A percentile compares a stretch with the other conserved stretches of the same genome.
Conservation (phyloP, 768 basidiomycete species). For the Termitomyces bulborhizus region DNA sequence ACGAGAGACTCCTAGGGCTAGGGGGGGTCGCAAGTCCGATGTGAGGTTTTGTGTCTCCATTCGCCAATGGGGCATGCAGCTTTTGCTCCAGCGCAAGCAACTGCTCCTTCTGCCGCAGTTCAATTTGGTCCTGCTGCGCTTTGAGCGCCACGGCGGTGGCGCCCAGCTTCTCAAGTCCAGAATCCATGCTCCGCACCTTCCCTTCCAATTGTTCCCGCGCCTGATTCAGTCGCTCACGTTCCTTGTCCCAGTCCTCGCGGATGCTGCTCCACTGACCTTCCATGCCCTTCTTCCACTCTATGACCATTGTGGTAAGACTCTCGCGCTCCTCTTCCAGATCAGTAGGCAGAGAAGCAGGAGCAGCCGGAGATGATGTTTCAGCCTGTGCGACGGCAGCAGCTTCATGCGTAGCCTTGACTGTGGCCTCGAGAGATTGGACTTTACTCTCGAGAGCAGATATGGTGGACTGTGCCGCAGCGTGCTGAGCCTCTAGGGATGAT, state of each 20-base stretch:
- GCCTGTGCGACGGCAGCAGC: conserved; percentile 22
- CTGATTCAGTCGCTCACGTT: conserved; percentile 65
- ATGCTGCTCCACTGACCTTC: conserved; percentile 77
- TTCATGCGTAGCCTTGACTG: conserved; percentile 41
- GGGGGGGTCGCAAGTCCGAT: conserved; percentile 67
- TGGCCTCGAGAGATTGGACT: conserved; percentile 58
- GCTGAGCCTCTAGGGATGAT: conserved; percentile 68
- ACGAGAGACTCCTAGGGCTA: conserved; percentile 65
- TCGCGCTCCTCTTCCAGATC: conserved; percentile 31
- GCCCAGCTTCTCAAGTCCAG: conserved; percentile 41
- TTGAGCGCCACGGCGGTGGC: conserved; percentile 16
- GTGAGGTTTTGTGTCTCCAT: conserved; percentile 32
- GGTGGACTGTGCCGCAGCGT: conserved; percentile 68
- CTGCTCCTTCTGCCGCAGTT: conserved; percentile 16
- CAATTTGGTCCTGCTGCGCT: conserved; percentile 14
- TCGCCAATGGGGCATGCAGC: conserved; percentile 13
- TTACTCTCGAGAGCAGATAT: conserved; percentile 66
- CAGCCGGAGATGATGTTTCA: conserved; percentile 4
- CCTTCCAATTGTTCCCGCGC: conserved; percentile 83
- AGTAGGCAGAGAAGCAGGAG: conserved; percentile 5
- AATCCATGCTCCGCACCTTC: conserved; percentile 46
- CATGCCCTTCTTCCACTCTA: conserved; percentile 71
- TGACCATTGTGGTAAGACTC: conserved; percentile 46
- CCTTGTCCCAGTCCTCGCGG: conserved; percentile 76
- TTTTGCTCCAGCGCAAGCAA: conserved; percentile 6